Percentiles rank a stretch among this genome's conserved stretches.
Evolutionary conservation across 164 flowering plant genomes (phyloP).

Genomic region (Houttuynia cordata): DNA sequence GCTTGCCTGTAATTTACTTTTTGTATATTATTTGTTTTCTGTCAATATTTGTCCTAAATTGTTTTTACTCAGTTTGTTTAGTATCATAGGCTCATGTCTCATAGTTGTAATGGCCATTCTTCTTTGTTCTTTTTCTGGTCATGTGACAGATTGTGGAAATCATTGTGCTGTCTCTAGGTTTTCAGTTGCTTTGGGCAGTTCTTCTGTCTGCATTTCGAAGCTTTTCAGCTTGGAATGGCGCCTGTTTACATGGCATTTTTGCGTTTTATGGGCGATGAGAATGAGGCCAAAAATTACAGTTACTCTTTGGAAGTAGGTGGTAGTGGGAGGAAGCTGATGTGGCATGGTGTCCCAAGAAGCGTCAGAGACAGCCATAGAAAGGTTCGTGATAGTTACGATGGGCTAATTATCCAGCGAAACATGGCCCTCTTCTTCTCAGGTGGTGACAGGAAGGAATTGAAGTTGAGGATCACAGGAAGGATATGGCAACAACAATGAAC

Average conservation of each 20-base stretch:
- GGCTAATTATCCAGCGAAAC: conserved; percentile 44
- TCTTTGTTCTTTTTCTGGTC: conserved; percentile 2
- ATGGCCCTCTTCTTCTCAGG: conserved; percentile 60
- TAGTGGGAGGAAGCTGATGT: conserved; percentile 41
- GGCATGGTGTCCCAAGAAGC: conserved; percentile 59
- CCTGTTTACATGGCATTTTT: conserved; percentile 51
- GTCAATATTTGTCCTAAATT: too few relatives aligned
- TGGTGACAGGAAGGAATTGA: conserved; percentile 45
- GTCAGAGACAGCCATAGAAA: conserved; percentile 48
- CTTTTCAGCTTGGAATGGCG: conserved; percentile 46
- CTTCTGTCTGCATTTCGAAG: conserved; percentile 59
- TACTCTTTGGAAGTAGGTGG: conserved; percentile 55
- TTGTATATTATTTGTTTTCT: too few relatives aligned
- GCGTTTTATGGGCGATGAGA: conserved; percentile 56
- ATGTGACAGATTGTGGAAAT: conserved; percentile 12
- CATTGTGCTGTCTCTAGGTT: conserved; percentile 26
- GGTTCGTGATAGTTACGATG: conserved; percentile 56
- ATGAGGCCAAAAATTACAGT: conserved; percentile 42
- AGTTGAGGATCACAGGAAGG: conserved; percentile 51
- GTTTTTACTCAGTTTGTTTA: too few relatives aligned
- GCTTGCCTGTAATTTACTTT: too few relatives aligned
- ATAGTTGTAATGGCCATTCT: background rate
- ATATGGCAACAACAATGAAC: conserved; percentile 45
- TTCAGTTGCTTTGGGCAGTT: conserved; percentile 59
- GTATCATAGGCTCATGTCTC: too few relatives aligned